Base-by-base conservation (phyloP, 169 alveolate species). In the Eimeria brunetti region DNA sequence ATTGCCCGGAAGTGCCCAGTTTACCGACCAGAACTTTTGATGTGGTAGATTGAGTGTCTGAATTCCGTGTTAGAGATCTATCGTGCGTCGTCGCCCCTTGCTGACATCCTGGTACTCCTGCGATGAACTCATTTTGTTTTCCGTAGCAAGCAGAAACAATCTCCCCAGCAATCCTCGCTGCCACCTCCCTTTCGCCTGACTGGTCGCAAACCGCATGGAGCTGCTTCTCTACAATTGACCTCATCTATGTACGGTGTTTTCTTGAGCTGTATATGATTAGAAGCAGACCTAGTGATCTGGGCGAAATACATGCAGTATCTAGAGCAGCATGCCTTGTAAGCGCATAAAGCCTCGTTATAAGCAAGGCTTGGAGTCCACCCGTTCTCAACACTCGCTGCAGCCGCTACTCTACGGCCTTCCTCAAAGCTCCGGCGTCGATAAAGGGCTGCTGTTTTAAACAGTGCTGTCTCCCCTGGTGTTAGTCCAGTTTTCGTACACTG, bases 271-370 rank as follows among this genome's bases (percentile, higher is more conserved):
- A 36, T 0, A 1, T 18, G 5, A 20, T 14, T 8, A 38, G 38
- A 1, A 71, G 81, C 53, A 71, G 30, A 73, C 22, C 12, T 20
- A 73, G 14, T 36, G 14, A 53, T 27, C 51, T 11, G 53, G 83
- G 56, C 51, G 30, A 1, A 1, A 2, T 22, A 33, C 30, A 41
- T 41, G 38, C 12, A n/a, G 11, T 62, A 14, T 38, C 46, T 62
- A 18, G 27, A 64, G 69, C 24, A 73, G 53, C 62, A 36, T 86
- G 46, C 93, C 81, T 86, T 86, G 64, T 41, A 86, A 27, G 93
- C 93, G 67, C 93, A 86, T 60, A 86, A 75, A 8, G 93, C 93
- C 49, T 86, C 93, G 44, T 86, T 86, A 75, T 86, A 86, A 4
- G 93, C 93, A 18, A 86, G 84, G 12, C 83, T 44, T 22, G 93